phyloP scores from a whole-genome alignment of 176 grass and related monocot species.

The Dendrocalamus sinicus region DNA sequence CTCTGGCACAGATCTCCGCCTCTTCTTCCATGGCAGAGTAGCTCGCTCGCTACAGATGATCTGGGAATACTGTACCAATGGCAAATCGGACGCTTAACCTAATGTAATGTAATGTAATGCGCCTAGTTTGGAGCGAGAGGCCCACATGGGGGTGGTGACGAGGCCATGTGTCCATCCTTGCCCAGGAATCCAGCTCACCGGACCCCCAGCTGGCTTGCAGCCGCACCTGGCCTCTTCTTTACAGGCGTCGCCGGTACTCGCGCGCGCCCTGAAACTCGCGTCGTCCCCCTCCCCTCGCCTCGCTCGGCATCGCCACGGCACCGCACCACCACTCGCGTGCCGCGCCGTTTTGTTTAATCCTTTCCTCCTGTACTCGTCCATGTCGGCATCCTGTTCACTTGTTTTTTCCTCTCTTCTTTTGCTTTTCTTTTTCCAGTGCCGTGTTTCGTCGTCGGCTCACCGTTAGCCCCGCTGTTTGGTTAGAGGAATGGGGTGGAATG shows the following conservation, averaged over 20 bases:
- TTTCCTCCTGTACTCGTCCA: not conserved
- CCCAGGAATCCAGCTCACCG: constrained; percentile 47
- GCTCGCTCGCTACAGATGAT: constrained; percentile 9
- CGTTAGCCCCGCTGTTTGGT: too few species aligned
- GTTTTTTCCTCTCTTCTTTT: not conserved
- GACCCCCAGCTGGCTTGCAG: constrained; percentile 40
- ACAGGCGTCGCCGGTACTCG: not conserved
- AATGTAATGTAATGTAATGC: not conserved
- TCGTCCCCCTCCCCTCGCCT: not conserved
- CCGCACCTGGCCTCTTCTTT: not conserved
- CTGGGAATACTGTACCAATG: not conserved
- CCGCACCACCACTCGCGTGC: not conserved
- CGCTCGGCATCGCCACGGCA: not conserved
- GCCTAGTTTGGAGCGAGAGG: constrained; percentile 15
- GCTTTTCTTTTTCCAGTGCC: not conserved
- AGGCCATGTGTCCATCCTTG: constrained; percentile 13
- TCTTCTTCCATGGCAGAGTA: not conserved
- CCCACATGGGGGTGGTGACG: constrained; percentile 7
- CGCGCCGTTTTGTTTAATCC: not conserved
- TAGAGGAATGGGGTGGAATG: too few species aligned
- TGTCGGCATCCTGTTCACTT: constrained; percentile 31
- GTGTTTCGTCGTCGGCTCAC: not conserved
- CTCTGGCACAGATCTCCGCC: not conserved
- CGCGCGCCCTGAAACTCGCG: not conserved
- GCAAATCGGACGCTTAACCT: not conserved